These are phyloP conservation scores for Populus nigra DNA, from an alignment of 345 rosid genomes.

Conservation along the genomic window DNA sequence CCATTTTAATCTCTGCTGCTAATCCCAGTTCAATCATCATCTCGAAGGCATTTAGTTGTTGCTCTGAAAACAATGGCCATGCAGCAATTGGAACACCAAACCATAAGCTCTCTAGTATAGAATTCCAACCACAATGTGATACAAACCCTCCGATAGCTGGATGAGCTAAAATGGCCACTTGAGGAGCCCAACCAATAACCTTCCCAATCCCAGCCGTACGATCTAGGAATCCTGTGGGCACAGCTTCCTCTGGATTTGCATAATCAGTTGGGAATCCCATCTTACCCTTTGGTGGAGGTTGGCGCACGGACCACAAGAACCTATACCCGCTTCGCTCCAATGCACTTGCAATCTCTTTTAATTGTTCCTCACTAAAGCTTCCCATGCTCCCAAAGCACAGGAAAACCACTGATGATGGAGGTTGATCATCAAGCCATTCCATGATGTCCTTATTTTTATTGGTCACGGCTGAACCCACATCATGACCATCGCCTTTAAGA, in stretches of 20 bases:
- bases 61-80: conserved; percentile 21
- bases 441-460: background rate
- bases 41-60: conserved; percentile 7
- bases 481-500: background rate
- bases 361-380: background rate
- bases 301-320: conserved; percentile 15
- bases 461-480: background rate
- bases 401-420: conserved; percentile 3
- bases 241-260: background rate
- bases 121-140: conserved; percentile 27
- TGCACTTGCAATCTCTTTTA: background rate
- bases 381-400: conserved; percentile 18
- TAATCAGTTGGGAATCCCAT: background rate
- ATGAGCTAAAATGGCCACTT: conserved; percentile 6
- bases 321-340: background rate
- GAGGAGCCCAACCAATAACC: conserved; percentile 26
- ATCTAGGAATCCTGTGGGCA: conserved; percentile 17
- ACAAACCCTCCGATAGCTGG: conserved; percentile 15
- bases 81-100: conserved; percentile 17
- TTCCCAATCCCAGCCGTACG: conserved; percentile 17
- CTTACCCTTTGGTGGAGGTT: conserved; percentile 3
- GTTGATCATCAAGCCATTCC: conserved; percentile 11
- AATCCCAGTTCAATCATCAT: conserved; percentile 17
- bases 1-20: conserved; percentile 9
- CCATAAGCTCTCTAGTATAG: conserved; percentile 18